Conservation (phyloP, 2,329 filamentous ascomycete genomes). For the Lomentospora prolificans region DNA sequence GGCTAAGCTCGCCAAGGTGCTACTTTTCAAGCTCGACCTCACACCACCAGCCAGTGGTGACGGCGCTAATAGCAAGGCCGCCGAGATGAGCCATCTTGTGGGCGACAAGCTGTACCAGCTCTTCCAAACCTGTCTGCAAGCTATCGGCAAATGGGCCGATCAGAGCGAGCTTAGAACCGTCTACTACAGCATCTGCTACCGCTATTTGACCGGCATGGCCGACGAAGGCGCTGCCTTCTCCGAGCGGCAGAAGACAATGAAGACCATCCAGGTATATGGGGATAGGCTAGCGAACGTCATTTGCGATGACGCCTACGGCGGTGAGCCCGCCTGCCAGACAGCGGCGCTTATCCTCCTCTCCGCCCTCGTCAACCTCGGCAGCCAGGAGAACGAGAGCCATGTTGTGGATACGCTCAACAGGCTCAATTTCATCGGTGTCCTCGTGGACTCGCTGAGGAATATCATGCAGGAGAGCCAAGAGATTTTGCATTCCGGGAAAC, state of each 20-base stretch:
- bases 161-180: constrained; percentile 65
- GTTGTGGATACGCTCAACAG: constrained; percentile 72
- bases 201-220: constrained; percentile 65
- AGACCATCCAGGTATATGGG: constrained; percentile 58
- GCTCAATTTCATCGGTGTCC: constrained; percentile 82
- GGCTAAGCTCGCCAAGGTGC: constrained; percentile 62
- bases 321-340: constrained; percentile 71
- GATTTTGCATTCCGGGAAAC: constrained; percentile 25
- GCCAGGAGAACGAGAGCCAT: constrained; percentile 59
- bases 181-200: constrained; percentile 87
- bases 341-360: constrained; percentile 79
- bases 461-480: constrained; percentile 56
- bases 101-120: constrained; percentile 86
- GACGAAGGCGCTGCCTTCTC: constrained; percentile 36
- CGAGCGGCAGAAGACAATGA: constrained; percentile 54
- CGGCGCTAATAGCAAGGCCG: constrained; percentile 30
- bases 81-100: constrained; percentile 57
- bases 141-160: constrained; percentile 64
- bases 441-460: constrained; percentile 77
- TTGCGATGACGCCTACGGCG: constrained; percentile 87
- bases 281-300: constrained; percentile 75
- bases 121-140: constrained; percentile 76
- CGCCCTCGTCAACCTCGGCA: constrained; percentile 63
- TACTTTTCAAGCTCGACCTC: constrained; percentile 64
- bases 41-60: constrained; percentile 18